Conservation (phyloP, 169 alveolate genomes). For the Hepatocystis sp. region DNA sequence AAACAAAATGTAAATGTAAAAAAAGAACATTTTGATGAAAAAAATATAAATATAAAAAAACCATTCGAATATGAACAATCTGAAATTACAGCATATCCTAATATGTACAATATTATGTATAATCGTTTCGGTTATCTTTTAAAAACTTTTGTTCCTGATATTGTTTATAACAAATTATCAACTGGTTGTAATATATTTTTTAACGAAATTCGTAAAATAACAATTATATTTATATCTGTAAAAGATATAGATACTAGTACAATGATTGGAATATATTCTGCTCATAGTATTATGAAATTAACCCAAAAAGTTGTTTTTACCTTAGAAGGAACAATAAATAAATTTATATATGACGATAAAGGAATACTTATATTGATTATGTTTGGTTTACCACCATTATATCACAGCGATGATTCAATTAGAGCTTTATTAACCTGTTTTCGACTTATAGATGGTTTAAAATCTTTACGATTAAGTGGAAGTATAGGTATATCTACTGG, state of each 20-base stretch:
- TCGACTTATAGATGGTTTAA: slow-evolving; percentile 80
- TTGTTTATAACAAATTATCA: slow-evolving; percentile 80
- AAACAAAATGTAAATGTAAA: not conserved
- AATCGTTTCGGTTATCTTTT: slow-evolving; percentile 76
- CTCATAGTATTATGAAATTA: slow-evolving; percentile 78
- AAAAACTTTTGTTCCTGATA: slow-evolving; percentile 84
- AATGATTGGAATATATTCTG: slow-evolving; percentile 76
- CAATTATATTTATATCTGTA: slow-evolving; percentile 85
- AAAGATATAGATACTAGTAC: slow-evolving; percentile 82
- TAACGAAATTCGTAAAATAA: slow-evolving; percentile 87
- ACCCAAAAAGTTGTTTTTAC: slow-evolving; percentile 80
- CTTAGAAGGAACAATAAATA: slow-evolving; percentile 87
- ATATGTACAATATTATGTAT: not conserved
- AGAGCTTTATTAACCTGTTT: slow-evolving; percentile 86
- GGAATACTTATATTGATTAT: slow-evolving; percentile 85
- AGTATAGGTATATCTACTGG: slow-evolving; percentile 90
- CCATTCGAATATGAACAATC: too few relatives aligned
- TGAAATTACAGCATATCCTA: too few relatives aligned
- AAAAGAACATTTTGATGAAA: not conserved
- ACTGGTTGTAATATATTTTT: slow-evolving; percentile 84
- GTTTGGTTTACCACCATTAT: slow-evolving; percentile 90
- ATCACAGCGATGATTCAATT: slow-evolving; percentile 88
- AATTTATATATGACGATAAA: slow-evolving; percentile 88
- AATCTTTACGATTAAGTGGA: slow-evolving; percentile 81
- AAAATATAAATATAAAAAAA: too few relatives aligned